These are phyloP conservation scores for Piper longum DNA, from an alignment of 164 flowering plant genomes.

Conservation along the genomic window DNA sequence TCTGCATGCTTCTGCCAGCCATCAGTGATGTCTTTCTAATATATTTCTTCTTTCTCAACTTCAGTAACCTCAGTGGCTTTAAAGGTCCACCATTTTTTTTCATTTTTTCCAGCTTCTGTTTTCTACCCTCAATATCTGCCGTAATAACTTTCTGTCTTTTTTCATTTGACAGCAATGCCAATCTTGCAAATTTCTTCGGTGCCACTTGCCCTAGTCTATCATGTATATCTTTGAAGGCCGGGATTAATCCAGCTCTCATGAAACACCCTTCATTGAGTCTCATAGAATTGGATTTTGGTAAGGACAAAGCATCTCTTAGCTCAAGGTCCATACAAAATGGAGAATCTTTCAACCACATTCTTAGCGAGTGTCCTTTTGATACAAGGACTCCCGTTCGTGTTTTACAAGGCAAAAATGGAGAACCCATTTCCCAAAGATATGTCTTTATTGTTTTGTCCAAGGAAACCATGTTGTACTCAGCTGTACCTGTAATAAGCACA, in stretches of 20 bases:
- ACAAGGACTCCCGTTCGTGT: constrained; percentile 70
- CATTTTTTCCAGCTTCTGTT: constrained; percentile 57
- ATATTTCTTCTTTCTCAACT: constrained; percentile 19
- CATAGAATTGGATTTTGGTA: constrained; percentile 76
- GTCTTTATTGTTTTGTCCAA: constrained; percentile 70
- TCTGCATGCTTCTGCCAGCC: not conserved
- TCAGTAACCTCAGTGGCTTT: constrained; percentile 15
- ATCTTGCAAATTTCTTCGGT: constrained; percentile 78
- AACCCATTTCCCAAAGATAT: constrained; percentile 95
- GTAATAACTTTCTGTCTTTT: constrained; percentile 55
- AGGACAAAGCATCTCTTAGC: constrained; percentile 57
- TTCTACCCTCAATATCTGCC: constrained; percentile 68
- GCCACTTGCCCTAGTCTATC: constrained; percentile 61
- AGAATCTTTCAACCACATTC: constrained; percentile 97
- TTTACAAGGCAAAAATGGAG: constrained; percentile 91
- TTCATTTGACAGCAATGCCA: constrained; percentile 71
- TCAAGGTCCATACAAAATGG: constrained; percentile 95
- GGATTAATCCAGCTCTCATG: constrained; percentile 82
- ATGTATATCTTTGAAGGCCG: constrained; percentile 66
- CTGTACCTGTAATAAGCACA: constrained; percentile 70
- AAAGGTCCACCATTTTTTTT: constrained; percentile 19
- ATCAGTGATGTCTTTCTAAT: constrained; percentile 10
- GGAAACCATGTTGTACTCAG: constrained; percentile 85
- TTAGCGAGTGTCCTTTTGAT: constrained; percentile 82
- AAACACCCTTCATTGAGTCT: constrained; percentile 75